Evolutionary conservation across 1,139 yeast species (phyloP).

Genomic region (Diutina sp.): DNA sequence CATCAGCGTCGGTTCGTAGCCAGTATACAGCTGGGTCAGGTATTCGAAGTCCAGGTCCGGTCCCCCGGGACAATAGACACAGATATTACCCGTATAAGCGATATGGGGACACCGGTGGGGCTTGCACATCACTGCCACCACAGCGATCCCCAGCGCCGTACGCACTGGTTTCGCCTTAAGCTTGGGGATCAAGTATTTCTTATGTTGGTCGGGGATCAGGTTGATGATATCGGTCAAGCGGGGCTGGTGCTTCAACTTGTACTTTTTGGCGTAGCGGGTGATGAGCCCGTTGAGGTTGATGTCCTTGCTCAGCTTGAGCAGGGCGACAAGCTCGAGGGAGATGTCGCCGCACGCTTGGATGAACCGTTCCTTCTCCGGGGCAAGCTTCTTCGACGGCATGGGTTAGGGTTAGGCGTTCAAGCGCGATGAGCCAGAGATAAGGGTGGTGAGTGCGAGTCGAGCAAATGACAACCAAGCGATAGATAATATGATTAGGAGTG

Average conservation of each 20-base stretch:
- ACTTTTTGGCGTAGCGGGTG: slow-evolving; percentile 75
- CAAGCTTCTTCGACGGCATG: slow-evolving; percentile 26
- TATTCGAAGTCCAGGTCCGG: slow-evolving; percentile 98
- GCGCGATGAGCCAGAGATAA: not conserved
- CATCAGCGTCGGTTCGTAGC: slow-evolving; percentile 98
- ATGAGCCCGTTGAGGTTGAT: slow-evolving; percentile 85
- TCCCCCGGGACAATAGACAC: slow-evolving; percentile 99
- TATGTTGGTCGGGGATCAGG: slow-evolving; percentile 92
- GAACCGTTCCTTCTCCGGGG: slow-evolving; percentile 88
- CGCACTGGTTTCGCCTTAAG: slow-evolving; percentile 96
- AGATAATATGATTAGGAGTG: no score
- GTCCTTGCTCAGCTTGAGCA: slow-evolving; percentile 63
- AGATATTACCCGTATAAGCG: slow-evolving; percentile 95
- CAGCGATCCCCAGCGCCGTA: slow-evolving; percentile 97
- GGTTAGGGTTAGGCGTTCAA: not conserved
- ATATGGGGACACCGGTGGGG: slow-evolving; percentile 99
- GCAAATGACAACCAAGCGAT: no score
- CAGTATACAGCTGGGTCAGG: slow-evolving; percentile 95
- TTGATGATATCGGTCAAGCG: slow-evolving; percentile 88
- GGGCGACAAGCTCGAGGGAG: slow-evolving; percentile 73
- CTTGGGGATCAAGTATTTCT: slow-evolving; percentile 82
- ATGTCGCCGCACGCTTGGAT: slow-evolving; percentile 89
- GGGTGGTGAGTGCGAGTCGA: not conserved
- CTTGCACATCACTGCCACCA: slow-evolving; percentile 98
- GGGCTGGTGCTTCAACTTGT: slow-evolving; percentile 86